Conservation (phyloP, 2,329 filamentous ascomycete species). For the Albifimbria verrucaria region DNA sequence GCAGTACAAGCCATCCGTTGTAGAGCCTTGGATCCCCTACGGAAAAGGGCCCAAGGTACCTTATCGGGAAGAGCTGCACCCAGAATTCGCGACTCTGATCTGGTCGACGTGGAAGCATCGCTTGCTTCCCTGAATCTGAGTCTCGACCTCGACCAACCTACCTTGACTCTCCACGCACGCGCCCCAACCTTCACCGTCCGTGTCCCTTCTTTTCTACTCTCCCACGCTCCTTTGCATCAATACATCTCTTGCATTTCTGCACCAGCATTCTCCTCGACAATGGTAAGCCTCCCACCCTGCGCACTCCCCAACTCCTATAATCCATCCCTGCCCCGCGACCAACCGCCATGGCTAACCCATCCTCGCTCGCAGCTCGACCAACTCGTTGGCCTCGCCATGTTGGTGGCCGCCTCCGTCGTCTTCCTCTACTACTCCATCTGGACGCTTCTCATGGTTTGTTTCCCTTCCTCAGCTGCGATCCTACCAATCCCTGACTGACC, state of each 20-base stretch:
- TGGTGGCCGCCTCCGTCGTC: constrained; percentile 61
- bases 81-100: neutral
- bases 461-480: constrained; percentile 5
- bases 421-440: constrained; percentile 92
- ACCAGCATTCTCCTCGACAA: constrained; percentile 21
- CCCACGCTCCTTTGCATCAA: constrained; percentile 16
- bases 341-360: constrained; percentile 11
- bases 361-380: constrained; percentile 73
- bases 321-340: constrained; percentile 2
- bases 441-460: constrained; percentile 89
- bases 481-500: too few species aligned
- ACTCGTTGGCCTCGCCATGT: constrained; percentile 66
- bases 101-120: neutral
- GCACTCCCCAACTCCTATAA: constrained; percentile 6
- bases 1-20: neutral
- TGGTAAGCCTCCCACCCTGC: constrained; percentile 17
- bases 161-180: neutral
- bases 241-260: constrained; percentile 3
- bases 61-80: neutral
- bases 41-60: neutral
- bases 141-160: neutral
- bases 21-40: neutral
- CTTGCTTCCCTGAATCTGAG: neutral
- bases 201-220: neutral
- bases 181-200: neutral